Base-by-base conservation (phyloP, 306 rosid genomes). In the Cyamopsis tetragonoloba region DNA sequence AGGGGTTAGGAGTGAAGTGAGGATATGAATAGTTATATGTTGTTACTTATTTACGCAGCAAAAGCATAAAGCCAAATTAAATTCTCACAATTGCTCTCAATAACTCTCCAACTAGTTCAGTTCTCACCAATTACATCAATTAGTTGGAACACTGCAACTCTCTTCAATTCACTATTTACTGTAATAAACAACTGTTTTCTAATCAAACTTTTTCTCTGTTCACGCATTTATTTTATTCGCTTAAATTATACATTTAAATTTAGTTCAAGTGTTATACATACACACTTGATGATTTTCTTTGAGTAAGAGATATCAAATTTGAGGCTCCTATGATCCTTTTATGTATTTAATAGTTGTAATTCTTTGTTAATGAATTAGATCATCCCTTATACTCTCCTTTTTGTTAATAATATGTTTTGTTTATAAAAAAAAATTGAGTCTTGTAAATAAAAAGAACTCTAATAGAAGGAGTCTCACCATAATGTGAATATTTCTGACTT, bases 131-230 rank as follows among this genome's bases (percentile, higher is more conserved):
- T 62, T 70, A 64, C 70, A 65, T 76, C 64, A 43, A 65, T 81
- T 85, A 4, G 85, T 83, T 84, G 85, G 69, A 73, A 31, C 76
- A 79, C 64, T 57, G 14, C 65, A 32, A 55, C 66, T 56, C 60
- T 20, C 44, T 79, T 64, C 18, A 66, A 41, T 44, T 64, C 42
- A 66, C 53, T 41, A 47, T 32, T 43, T 42, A 70, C 2, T 10
- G 0, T 5, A 9, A 17, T 37, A 2, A 24, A 3, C 11, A 4
- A 24, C n/a, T 54, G 30, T 22, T 37, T 22, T 37, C 20, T 32
- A 20, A 32, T 2, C 10, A 49, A 66, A 41, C 7, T 63, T 28
- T 24, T 26, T 26, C 42, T 14, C 0, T 26, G 26, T n/a, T n/a
- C n/a, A n/a, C n/a, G n/a, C n/a, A n/a, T n/a, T n/a, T n/a, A n/a